Evolutionary conservation across 1,284 basidiomycete species (phyloP).

Genomic region (Pyrrhoderma noxium): DNA sequence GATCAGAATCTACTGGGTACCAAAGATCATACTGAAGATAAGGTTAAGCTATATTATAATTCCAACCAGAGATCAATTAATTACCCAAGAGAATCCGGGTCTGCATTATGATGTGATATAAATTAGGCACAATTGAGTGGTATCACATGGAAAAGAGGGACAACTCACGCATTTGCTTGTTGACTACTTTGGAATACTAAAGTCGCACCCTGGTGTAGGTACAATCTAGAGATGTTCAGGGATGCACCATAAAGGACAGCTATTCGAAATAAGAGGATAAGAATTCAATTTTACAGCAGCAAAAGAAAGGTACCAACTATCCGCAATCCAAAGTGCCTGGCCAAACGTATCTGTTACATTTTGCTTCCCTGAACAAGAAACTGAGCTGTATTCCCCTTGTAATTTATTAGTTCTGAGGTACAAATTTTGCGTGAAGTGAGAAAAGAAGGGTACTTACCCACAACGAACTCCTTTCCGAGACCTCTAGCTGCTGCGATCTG

Average conservation of each 20-base stretch:
- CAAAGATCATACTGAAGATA: constrained; percentile 30
- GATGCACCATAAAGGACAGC: constrained; percentile 30
- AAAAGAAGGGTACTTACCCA: constrained; percentile 21
- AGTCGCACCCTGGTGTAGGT: constrained; percentile 32
- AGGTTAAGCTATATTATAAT: constrained; percentile 2
- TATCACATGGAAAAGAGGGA: not conserved
- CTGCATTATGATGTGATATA: constrained; percentile 12
- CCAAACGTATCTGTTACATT: constrained; percentile 33
- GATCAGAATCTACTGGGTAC: constrained; percentile 29
- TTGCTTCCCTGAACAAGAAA: constrained; percentile 32
- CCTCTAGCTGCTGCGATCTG: constrained; percentile 30
- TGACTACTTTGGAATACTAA: constrained; percentile 30
- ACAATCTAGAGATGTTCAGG: constrained; percentile 30
- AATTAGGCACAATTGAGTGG: not conserved
- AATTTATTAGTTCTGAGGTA: not conserved
- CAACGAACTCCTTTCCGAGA: constrained; percentile 28
- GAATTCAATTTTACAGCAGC: not conserved
- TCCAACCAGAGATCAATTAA: not conserved
- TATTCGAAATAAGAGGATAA: constrained; percentile 9
- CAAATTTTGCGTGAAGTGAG: not conserved
- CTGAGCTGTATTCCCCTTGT: constrained; percentile 28
- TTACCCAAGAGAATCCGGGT: constrained; percentile 31
- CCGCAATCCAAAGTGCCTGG: constrained; percentile 31
- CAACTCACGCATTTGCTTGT: constrained; percentile 28
- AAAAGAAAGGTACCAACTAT: constrained; percentile 22